phyloP scores from a whole-genome alignment of 768 basidiomycete species.

The Suillus brevipes region DNA sequence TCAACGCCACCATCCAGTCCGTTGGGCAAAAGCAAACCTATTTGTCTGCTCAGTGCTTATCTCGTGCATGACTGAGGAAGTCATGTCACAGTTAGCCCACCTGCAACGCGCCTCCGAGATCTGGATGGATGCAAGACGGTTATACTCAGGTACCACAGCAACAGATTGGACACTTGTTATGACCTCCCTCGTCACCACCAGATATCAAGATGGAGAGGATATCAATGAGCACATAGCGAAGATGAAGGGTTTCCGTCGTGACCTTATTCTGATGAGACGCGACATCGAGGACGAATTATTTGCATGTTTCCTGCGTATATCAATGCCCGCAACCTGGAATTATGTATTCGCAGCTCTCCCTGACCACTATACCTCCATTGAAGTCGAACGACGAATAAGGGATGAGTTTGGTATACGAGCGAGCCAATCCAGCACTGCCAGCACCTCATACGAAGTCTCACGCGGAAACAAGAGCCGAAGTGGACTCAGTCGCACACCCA shows the following conservation, averaged over 20 bases:
- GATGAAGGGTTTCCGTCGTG: slow-evolving; percentile 13
- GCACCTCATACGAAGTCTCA: background rate
- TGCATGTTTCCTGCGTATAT: slow-evolving; percentile 14
- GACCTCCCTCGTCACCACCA: background rate
- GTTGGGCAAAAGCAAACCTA: too few relatives aligned
- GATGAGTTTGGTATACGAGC: slow-evolving; percentile 5
- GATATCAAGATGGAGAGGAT: slow-evolving; percentile 12
- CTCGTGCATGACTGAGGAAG: too few relatives aligned
- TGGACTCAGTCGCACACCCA: slow-evolving; percentile 2
- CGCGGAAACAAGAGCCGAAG: background rate
- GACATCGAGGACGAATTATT: slow-evolving; percentile 15
- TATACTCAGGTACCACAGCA: slow-evolving; percentile 6
- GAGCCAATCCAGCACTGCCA: background rate
- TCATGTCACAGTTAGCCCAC: too few relatives aligned
- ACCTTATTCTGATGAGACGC: slow-evolving; percentile 12
- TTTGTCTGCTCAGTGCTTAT: too few relatives aligned
- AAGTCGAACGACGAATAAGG: slow-evolving; percentile 9
- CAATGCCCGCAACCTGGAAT: too few relatives aligned
- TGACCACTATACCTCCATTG: slow-evolving; percentile 11
- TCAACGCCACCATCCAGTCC: too few relatives aligned
- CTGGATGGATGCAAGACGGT: background rate
- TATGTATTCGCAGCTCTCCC: too few relatives aligned
- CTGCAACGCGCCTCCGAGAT: background rate
- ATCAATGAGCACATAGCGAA: slow-evolving; percentile 12
- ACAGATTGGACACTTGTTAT: slow-evolving; percentile 16